Percentiles rank a stretch among this genome's conserved stretches.
Conservation (phyloP, 768 basidiomycete genomes). For the Cystobasidium tubakii region DNA sequence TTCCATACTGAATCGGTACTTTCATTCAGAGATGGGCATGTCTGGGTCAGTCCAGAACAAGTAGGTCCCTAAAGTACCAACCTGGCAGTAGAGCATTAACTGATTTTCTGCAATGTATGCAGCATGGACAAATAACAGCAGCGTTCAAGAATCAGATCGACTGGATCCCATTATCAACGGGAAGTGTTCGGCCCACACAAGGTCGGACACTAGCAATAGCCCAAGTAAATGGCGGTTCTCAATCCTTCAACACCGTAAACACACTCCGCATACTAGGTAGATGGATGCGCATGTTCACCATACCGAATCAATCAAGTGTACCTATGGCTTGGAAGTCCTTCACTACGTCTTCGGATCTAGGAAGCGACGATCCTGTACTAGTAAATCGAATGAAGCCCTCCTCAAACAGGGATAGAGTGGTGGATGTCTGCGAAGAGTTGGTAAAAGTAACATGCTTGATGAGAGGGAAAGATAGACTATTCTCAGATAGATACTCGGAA, state of each 20-base stretch:
- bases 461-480: conserved; percentile 43
- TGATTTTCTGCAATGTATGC: conserved; percentile 47
- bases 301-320: conserved; percentile 47
- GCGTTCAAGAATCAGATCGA: conserved; percentile 51
- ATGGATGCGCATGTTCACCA: conserved; percentile 50
- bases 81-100: conserved; percentile 16
- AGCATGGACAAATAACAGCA: conserved; percentile 50
- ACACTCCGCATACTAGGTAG: conserved; percentile 48
- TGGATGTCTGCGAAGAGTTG: conserved; percentile 51
- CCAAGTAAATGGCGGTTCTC: conserved; percentile 46
- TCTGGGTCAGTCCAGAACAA: conserved; percentile 25
- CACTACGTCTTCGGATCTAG: conserved; percentile 38
- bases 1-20: too few relatives aligned
- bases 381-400: conserved; percentile 47
- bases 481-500: conserved; percentile 48
- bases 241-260: conserved; percentile 48
- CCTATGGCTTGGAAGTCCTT: conserved; percentile 49
- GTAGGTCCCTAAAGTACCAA: too few relatives aligned
- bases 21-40: conserved; percentile 42
- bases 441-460: conserved; percentile 47
- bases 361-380: neutral
- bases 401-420: conserved; percentile 49
- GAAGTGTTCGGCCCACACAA: conserved; percentile 49
- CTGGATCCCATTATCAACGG: conserved; percentile 49
- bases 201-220: conserved; percentile 48